Conservation (phyloP, 1,284 basidiomycete species). For the Papiliotrema laurentii region DNA sequence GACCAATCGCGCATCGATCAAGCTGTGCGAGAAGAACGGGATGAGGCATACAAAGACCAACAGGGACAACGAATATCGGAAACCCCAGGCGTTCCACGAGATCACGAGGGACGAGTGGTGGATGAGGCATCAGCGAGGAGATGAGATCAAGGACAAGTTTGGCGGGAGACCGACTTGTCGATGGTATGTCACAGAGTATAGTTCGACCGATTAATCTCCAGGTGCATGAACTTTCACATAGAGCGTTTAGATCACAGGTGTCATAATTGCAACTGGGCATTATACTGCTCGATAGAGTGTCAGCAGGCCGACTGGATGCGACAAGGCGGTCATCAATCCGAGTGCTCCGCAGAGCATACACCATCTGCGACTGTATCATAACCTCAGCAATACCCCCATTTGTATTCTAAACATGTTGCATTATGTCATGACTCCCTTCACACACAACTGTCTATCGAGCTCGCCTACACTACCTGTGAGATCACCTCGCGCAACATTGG, state of each 20-base stretch:
- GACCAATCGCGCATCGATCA: conserved; percentile 35
- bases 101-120: conserved; percentile 39
- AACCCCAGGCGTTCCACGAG: conserved; percentile 35
- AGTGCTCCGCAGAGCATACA: conserved; percentile 17
- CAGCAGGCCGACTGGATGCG: conserved; percentile 40
- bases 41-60: conserved; percentile 23
- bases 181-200: conserved; percentile 24
- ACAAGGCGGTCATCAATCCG: conserved; percentile 30
- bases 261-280: conserved; percentile 35
- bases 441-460: not conserved
- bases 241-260: conserved; percentile 19
- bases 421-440: not conserved
- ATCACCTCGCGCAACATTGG: conserved; percentile 58
- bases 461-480: not conserved
- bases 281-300: conserved; percentile 44
- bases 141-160: conserved; percentile 20
- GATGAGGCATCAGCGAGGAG: conserved; percentile 16
- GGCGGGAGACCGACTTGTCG: conserved; percentile 35
- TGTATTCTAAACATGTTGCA: not conserved
- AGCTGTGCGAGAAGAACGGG: conserved; percentile 33
- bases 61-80: conserved; percentile 21
- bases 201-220: conserved; percentile 8
- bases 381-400: not conserved
- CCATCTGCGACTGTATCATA: not conserved
- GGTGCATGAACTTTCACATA: conserved; percentile 36